phyloP scores from a whole-genome alignment of 768 basidiomycete genomes.

The Mrakia blollopis region DNA sequence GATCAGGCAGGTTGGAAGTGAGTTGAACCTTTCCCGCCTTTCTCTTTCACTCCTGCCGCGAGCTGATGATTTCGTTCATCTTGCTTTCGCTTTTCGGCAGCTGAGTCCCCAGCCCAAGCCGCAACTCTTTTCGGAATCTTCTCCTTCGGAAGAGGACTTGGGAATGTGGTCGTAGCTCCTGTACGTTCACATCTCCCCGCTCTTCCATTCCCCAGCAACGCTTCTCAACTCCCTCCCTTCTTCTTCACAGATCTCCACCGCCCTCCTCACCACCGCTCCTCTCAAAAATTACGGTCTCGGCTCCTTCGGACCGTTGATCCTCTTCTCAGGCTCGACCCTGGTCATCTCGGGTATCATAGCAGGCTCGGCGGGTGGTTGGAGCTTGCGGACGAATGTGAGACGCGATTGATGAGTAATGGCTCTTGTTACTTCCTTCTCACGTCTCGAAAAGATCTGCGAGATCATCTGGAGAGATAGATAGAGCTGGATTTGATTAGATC shows the following conservation, averaged over 20 bases:
- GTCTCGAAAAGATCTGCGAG: too few relatives aligned
- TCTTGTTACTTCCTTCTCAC: too few relatives aligned
- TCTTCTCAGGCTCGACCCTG: neutral
- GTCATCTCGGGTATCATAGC: neutral
- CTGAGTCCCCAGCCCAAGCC: neutral
- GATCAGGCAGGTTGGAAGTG: conserved; percentile 4
- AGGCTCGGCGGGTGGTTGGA: neutral
- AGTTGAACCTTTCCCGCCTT: neutral
- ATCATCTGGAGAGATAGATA: too few relatives aligned
- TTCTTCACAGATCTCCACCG: conserved; percentile 1
- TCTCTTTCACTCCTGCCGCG: neutral
- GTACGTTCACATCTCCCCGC: neutral
- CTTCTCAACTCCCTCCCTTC: neutral
- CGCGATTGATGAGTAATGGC: neutral
- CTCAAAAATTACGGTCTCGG: conserved; percentile 5
- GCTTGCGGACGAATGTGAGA: neutral
- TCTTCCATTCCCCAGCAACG: neutral
- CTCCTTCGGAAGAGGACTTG: conserved; percentile 1
- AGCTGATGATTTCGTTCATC: neutral
- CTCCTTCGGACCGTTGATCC: neutral
- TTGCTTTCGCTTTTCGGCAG: neutral
- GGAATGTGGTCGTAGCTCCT: neutral
- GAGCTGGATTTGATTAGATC: too few relatives aligned
- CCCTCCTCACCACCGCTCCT: neutral
- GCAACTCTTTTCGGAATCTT: conserved; percentile 1